Base-by-base conservation (phyloP, 2,329 filamentous ascomycete genomes). In the Pseudogymnoascus sp. region DNA sequence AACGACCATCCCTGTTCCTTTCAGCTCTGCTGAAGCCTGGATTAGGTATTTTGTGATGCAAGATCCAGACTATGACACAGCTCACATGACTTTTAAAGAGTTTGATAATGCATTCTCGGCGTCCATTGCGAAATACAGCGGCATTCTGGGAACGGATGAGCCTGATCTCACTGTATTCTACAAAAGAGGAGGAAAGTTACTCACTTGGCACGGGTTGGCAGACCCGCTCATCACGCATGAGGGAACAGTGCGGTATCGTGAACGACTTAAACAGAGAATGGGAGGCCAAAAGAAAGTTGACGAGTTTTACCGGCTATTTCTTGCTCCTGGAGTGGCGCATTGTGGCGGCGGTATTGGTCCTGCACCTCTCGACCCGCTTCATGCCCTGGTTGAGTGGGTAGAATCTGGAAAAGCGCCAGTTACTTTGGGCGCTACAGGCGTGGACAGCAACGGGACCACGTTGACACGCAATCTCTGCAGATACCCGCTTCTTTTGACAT, bases 191-290 rank as follows among this genome's bases (percentile, higher is more conserved):
- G 63, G 65, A 34, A 67, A 68, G 63, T 11, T 66, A 8, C 38
- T 68, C 28, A 59, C 59, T 34, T 68, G 61, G 56, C 66, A 68
- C 31, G 66, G 65, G 16, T 23, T 66, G 5, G 42, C 61, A 3
- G 66, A 67, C 56, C 25, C 73, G 18, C 64, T 77, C n/a, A 78
- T 79, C 63, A 68, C 69, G 21, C 69, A 73, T 1, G 70, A 72
- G 7, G 75, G 76, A 2, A 76, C 73, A 0, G 64, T 66, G 2
- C 62, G 74, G 23, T 79, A 79, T 66, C 78, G 77, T 64, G 61
- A 73, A 5, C 64, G 68, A 5, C 75, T 77, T 1, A n/a, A 38
- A 16, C 14, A 38, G 6, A n/a, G 37, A 38, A 63, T 23, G 28
- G 53, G 36, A 12, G 25, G 53, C 7, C 11, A 12, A 5, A 11